These are phyloP conservation scores for Verticillium tricorpus DNA, from an alignment of 2,329 filamentous ascomycete genomes.

Conservation along the genomic window DNA sequence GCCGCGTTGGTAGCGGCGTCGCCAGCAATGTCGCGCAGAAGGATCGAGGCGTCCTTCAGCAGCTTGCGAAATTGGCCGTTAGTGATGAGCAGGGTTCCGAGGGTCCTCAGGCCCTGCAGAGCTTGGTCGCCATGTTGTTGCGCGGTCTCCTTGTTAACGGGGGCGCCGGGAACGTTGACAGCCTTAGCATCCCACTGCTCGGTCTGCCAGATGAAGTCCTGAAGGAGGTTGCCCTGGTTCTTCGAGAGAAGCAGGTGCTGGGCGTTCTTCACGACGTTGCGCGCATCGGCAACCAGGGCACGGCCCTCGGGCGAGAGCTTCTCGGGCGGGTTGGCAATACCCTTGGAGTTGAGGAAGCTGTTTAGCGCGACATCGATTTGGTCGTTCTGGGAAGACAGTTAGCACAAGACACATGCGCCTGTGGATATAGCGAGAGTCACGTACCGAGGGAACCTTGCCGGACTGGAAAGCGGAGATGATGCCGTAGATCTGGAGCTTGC, in stretches of 20 bases:
- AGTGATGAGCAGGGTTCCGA: conserved; percentile 85
- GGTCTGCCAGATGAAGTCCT: conserved; percentile 96
- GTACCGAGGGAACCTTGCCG: conserved; percentile 86
- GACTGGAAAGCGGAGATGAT: conserved; percentile 80
- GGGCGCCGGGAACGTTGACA: conserved; percentile 57
- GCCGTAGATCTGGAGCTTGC: conserved; percentile 92
- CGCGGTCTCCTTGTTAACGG: conserved; percentile 70
- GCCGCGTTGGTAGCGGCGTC: conserved; percentile 83
- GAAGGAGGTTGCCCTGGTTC: conserved; percentile 89
- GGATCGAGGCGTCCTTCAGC: conserved; percentile 70
- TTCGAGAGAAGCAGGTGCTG: conserved; percentile 85
- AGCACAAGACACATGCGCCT: background rate
- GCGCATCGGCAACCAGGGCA: conserved; percentile 70
- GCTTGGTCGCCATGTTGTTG: conserved; percentile 81
- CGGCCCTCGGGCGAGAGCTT: conserved; percentile 81
- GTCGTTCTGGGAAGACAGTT: conserved; percentile 61
- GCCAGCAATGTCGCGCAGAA: conserved; percentile 85
- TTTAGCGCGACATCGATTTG: conserved; percentile 95
- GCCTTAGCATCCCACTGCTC: conserved; percentile 65
- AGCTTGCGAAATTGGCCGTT: conserved; percentile 96
- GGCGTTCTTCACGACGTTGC: conserved; percentile 75
- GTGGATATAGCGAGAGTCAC: conserved; percentile 22
- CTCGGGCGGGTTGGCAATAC: conserved; percentile 64
- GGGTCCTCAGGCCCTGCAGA: conserved; percentile 77
- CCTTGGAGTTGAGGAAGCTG: conserved; percentile 71